Percentiles rank a stretch among this genome's conserved stretches.
These are phyloP conservation scores for Bruguiera gymnorhiza DNA, from an alignment of 345 rosid species.

Conservation along the genomic window DNA sequence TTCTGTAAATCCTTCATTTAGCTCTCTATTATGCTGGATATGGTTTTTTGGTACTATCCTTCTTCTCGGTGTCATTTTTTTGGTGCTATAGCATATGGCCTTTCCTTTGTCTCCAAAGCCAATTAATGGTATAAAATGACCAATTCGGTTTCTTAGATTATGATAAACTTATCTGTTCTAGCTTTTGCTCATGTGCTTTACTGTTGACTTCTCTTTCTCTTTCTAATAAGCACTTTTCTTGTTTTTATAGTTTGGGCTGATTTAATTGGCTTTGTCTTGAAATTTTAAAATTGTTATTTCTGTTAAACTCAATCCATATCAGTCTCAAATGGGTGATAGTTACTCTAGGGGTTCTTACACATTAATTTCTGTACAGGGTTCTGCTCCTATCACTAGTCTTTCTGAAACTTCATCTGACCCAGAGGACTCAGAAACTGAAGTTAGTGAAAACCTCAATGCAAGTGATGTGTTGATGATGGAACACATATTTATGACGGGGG, in stretches of 20 bases:
- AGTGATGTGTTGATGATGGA: slow-evolving; percentile 47
- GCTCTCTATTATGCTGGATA: not conserved
- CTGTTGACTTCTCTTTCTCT: not conserved
- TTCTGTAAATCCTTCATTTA: slow-evolving; percentile 49
- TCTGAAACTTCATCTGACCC: slow-evolving; percentile 86
- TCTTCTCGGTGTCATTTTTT: not conserved
- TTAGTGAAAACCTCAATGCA: slow-evolving; percentile 33
- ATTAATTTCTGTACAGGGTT: slow-evolving; percentile 46
- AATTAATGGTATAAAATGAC: no score
- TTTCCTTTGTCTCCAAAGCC: no score
- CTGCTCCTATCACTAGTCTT: slow-evolving; percentile 76
- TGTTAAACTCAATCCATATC: no score
- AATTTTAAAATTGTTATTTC: no score
- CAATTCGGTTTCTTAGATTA: not conserved
- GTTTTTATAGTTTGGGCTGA: not conserved
- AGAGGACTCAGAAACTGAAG: slow-evolving; percentile 66
- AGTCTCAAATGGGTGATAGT: no score
- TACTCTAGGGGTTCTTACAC: not conserved
- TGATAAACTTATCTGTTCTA: not conserved
- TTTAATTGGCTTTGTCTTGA: not conserved
- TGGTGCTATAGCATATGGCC: no score
- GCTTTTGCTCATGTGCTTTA: not conserved
- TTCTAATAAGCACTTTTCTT: not conserved
- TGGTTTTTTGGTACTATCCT: not conserved
- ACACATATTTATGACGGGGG: slow-evolving; percentile 71